Conservation (phyloP, 2,329 filamentous ascomycete species). For the Aspergillus quadricinctus region DNA sequence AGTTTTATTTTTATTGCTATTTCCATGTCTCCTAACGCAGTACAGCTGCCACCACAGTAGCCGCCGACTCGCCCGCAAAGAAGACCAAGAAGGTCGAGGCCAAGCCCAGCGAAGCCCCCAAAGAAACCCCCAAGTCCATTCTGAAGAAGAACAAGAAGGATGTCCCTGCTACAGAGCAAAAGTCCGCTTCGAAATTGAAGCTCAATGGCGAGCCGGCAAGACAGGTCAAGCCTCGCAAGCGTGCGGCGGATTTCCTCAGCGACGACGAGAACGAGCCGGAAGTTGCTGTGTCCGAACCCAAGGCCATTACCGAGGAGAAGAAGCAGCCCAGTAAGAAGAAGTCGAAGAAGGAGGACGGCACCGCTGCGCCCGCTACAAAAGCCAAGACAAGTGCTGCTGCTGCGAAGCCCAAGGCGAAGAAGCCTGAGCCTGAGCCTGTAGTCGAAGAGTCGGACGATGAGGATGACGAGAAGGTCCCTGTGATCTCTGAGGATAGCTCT, state of each 20-base stretch:
- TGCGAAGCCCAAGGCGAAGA: constrained; percentile 40
- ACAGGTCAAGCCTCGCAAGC: constrained; percentile 43
- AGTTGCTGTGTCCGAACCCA: constrained; percentile 14
- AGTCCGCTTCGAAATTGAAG: constrained; percentile 26
- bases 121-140: constrained; percentile 28
- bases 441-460: constrained; percentile 35
- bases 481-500: constrained; percentile 18
- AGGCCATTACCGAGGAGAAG: constrained; percentile 19
- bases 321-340: constrained; percentile 48
- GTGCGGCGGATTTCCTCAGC: constrained; percentile 46
- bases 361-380: constrained; percentile 28
- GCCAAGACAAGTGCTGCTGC: constrained; percentile 14
- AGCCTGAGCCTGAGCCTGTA: constrained; percentile 44
- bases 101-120: constrained; percentile 26
- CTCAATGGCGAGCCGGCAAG: constrained; percentile 31
- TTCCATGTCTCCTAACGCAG: not conserved
- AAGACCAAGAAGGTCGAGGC: constrained; percentile 55
- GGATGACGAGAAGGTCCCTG: constrained; percentile 20
- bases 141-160: constrained; percentile 30
- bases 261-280: constrained; percentile 35
- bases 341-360: constrained; percentile 29
- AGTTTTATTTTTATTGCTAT: constrained; percentile 1
- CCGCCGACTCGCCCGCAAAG: constrained; percentile 48
- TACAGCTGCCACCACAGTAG: constrained; percentile 34
- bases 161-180: constrained; percentile 15